Base-by-base conservation (phyloP, 148 eudicot species). In the Salicornia ramosissima region DNA sequence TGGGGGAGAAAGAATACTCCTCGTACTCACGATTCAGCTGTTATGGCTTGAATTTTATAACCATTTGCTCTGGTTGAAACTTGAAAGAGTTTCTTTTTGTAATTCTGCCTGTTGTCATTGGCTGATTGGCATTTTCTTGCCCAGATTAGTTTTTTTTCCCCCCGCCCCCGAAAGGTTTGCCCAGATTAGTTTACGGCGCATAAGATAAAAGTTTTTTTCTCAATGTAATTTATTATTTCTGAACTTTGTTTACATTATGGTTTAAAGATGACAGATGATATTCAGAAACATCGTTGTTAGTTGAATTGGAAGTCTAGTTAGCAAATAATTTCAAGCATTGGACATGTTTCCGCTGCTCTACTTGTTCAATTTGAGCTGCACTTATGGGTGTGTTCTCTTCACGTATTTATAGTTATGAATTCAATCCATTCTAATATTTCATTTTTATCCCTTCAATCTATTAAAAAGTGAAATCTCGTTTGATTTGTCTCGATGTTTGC, bases 1-100 rank as follows among this genome's bases (percentile, higher is more conserved):
- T 90, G 96, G 98, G 85, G 88, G 64, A 85, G 96, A 70, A 93
- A 84, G 79, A 68, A 81, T 81, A 84, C 73, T 68, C 16, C 65
- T 24, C 76, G 64, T 34, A 75, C 45, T 39, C 78, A 71, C 11
- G 71, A 42, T 22, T 22, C 79, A 16, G 69, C 53, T 58, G 70
- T 40, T 51, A 49, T 77, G 82, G 86, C 79, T 62, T 62, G 63
- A 46, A 46, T 42, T 9, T 11, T 42, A 42, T n/a, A n/a, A 36
- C 40, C 40, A 3, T 36, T 36, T 36, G 40, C 8, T 36, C 13
- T 3, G 14, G 72, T 33, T 55, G 47, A 75, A 80, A 84, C 79
- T 62, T 62, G 61, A 88, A 8, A 1, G 26, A 18, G 13, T 68
- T 62, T 25, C 33, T 39, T 18, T 55, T 69, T 62, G 46, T 42